phyloP scores from a whole-genome alignment of 2,329 filamentous ascomycete genomes.

The Botrytis elliptica region DNA sequence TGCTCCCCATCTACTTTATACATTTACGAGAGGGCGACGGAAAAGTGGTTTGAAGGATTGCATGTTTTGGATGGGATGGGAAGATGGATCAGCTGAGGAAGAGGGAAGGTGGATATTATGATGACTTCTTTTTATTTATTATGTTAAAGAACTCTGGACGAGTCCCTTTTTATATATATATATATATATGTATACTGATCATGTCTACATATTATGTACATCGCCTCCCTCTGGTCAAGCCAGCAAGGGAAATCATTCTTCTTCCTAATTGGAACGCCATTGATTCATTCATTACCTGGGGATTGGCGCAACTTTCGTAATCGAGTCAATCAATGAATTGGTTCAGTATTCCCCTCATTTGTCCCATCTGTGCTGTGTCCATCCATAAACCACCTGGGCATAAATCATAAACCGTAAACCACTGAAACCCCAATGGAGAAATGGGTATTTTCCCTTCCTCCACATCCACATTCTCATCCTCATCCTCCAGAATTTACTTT shows the following conservation, averaged over 20 bases:
- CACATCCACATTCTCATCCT: background rate
- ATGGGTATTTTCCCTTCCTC: background rate
- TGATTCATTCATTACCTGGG: background rate
- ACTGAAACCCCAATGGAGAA: background rate
- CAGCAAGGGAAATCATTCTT: background rate
- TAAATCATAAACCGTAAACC: too few relatives aligned
- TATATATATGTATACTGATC: too few relatives aligned
- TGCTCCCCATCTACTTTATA: background rate
- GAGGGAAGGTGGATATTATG: background rate
- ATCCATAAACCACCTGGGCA: background rate
- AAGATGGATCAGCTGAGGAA: conserved; percentile 11
- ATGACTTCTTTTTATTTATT: background rate
- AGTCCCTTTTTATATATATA: background rate
- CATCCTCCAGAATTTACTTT: background rate
- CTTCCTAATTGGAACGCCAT: background rate
- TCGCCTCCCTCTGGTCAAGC: background rate
- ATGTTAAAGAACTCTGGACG: background rate
- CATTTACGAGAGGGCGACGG: conserved; percentile 1
- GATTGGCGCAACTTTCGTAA: background rate
- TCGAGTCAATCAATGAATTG: background rate
- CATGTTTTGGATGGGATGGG: background rate
- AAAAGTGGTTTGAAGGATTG: conserved; percentile 3
- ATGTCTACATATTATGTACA: background rate
- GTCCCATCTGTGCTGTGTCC: background rate
- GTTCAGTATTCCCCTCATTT: background rate